Conservation (phyloP, 164 flowering plant species). For the Piper betle region DNA sequence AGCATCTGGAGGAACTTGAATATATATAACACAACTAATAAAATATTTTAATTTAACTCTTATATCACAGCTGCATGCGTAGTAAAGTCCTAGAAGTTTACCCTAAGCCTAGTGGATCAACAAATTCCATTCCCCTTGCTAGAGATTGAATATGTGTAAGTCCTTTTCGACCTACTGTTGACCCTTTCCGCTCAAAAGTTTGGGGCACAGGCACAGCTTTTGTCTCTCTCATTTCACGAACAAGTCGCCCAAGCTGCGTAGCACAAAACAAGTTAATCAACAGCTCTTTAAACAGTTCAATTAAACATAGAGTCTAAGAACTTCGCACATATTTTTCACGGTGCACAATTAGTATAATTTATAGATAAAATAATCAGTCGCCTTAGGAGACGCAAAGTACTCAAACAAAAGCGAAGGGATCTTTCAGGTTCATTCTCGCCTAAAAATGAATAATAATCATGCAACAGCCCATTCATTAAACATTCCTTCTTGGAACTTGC, state of each 20-base stretch:
- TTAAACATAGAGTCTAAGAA: background rate
- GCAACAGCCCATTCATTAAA: too few relatives aligned
- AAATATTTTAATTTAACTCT: background rate
- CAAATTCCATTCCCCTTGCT: slow-evolving; percentile 90
- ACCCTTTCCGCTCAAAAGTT: slow-evolving; percentile 39
- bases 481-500: too few relatives aligned
- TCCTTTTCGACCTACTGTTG: slow-evolving; percentile 36
- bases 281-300: background rate
- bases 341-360: too few relatives aligned
- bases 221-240: slow-evolving; percentile 94
- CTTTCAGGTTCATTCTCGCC: too few relatives aligned
- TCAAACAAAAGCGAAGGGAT: too few relatives aligned
- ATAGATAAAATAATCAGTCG: too few relatives aligned
- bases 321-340: too few relatives aligned
- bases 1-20: background rate
- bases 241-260: slow-evolving; percentile 78
- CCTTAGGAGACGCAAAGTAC: too few relatives aligned
- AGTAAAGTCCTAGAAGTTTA: slow-evolving; percentile 16
- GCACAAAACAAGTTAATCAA: slow-evolving; percentile 4
- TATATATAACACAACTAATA: background rate
- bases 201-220: slow-evolving; percentile 54
- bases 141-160: slow-evolving; percentile 62
- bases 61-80: background rate
- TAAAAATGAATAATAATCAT: too few relatives aligned
- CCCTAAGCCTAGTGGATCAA: slow-evolving; percentile 98